phyloP scores from a whole-genome alignment of 2,329 filamentous ascomycete species.

The Teratosphaeria destructans region DNA sequence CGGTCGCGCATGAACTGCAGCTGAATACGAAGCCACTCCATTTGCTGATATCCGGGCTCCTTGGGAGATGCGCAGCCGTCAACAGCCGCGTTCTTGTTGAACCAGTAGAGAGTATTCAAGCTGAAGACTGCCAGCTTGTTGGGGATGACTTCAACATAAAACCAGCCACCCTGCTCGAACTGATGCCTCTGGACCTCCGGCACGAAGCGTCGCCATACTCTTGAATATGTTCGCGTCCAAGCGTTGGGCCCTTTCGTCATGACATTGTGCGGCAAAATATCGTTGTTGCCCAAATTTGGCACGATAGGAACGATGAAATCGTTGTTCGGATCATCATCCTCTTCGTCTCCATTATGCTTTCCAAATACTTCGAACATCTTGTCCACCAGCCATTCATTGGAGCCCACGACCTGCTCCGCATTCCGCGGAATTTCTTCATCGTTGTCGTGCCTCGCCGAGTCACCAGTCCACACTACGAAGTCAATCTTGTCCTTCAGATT shows the following conservation, averaged over 20 bases:
- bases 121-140: conserved; percentile 79
- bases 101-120: conserved; percentile 85
- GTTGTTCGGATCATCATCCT: conserved; percentile 39
- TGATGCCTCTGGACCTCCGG: conserved; percentile 85
- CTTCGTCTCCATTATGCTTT: conserved; percentile 38
- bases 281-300: conserved; percentile 92
- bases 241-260: conserved; percentile 74
- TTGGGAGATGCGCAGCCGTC: conserved; percentile 72
- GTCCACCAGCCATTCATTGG: conserved; percentile 65
- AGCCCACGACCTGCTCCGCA: conserved; percentile 60
- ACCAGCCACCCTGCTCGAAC: conserved; percentile 91
- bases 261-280: conserved; percentile 95
- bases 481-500: conserved; percentile 28
- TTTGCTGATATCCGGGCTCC: conserved; percentile 85
- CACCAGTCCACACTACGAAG: conserved; percentile 31
- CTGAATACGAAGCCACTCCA: conserved; percentile 92
- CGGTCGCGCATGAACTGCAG: conserved; percentile 70
- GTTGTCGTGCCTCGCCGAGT: conserved; percentile 31
- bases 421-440: conserved; percentile 57
- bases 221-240: conserved; percentile 67
- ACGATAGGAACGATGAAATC: conserved; percentile 68
- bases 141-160: conserved; percentile 83
- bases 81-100: conserved; percentile 82
- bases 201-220: conserved; percentile 78
- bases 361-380: conserved; percentile 69